Evolutionary conservation across 805 yeast species (phyloP), one percentile per base, ranked within the genome.

Genomic region (Starmerella kuoi): DNA sequence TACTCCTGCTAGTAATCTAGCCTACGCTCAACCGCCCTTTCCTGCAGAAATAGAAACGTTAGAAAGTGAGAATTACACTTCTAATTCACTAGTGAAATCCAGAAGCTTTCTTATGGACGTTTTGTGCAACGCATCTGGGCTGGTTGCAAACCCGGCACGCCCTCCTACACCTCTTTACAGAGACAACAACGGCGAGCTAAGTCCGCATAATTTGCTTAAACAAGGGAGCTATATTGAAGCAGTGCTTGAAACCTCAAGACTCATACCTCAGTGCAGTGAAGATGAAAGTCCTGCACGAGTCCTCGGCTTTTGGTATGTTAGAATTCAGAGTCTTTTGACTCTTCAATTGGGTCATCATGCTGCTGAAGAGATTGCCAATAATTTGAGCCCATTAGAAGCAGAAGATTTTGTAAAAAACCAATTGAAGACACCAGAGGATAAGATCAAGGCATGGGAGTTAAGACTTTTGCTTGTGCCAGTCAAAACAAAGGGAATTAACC

Each of bases 401-500:
- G 33, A 20, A 2, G 42, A 34, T 17, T 30, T 26, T 21, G 26
- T 23, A 4, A 14, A 14, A 5, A 49, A 50, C 20, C 36, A 50
- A 11, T 56, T 56, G 5, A 40, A 43, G 27, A 50, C 53, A 37
- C 41, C 55, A 1, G 40, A 39, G n/a, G 45, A 40, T 7, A 48
- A 41, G 30, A 56, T 52, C 2, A 49, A 48, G 2, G 59, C 62
- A 6, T 63, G 66, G 66, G 50, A 54, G 3, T 45, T 63, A 21
- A 40, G 65, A 25, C 48, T 62, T 8, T 41, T 61, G 23, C 41
- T 57, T 4, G 54, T 58, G 18, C 56, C 59, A 21, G 49, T 61
- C 15, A 58, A 53, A 36, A 49, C 61, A 4, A 53, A 53, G 18
- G 63, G 64, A 2, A 61, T 63, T 38, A 56, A 56, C 38, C 63